A percentile compares a stretch with the other conserved stretches of the same genome.
These are phyloP conservation scores for Fraxinus latifolia DNA, from an alignment of 305 asterid species.

Conservation along the genomic window DNA sequence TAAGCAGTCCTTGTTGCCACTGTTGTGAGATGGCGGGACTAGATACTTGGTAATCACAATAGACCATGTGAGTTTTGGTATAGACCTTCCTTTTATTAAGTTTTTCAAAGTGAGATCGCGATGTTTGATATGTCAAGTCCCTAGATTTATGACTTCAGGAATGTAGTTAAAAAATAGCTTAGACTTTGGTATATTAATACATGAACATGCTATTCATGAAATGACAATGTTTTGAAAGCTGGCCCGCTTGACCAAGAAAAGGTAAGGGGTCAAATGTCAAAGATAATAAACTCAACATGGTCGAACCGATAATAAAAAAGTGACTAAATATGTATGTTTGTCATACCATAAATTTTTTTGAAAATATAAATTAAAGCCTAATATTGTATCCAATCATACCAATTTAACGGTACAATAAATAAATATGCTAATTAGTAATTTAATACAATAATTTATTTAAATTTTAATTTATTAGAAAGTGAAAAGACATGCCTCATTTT, in stretches of 20 bases:
- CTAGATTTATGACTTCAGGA: neutral
- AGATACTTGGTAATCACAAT: neutral
- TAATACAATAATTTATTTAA: neutral
- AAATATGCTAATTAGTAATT: neutral
- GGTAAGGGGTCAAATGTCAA: neutral
- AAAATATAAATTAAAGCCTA: neutral
- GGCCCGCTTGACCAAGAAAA: neutral
- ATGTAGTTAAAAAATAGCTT: neutral
- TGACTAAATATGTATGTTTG: neutral
- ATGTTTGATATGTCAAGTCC: neutral
- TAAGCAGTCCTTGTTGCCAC: neutral
- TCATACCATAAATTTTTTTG: neutral
- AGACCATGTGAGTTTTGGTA: neutral
- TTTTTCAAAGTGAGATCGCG: neutral
- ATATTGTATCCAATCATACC: neutral
- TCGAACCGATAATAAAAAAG: neutral
- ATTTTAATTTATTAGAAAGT: neutral
- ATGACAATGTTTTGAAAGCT: neutral
- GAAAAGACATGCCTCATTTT: neutral
- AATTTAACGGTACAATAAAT: neutral
- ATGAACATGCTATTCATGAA: neutral
- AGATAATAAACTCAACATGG: neutral
- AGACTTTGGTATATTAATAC: neutral
- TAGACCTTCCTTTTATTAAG: neutral
- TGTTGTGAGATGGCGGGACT: neutral